Base-by-base conservation (phyloP, 441 rosid species). In the Geranium incanum region DNA sequence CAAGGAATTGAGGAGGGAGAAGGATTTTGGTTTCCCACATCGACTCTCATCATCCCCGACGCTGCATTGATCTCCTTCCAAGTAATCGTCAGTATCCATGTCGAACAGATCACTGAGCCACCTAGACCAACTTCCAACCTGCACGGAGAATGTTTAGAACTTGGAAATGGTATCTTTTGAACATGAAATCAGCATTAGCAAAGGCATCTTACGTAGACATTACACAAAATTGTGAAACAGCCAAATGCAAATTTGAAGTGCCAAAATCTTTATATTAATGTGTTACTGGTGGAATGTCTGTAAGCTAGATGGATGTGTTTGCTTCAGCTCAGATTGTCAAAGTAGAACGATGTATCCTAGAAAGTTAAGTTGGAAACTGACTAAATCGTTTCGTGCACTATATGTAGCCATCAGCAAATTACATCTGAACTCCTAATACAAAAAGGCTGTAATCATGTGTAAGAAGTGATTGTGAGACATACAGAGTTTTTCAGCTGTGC, bases 101-200 rank as follows among this genome's bases (percentile, higher is more conserved):
- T 95, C 97, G 68, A 95, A 95, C 16, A 91, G 78, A 80, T 95
- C 95, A 67, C 88, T 86, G 76, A 93, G 86, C 97, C 97, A 95
- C 81, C 97, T 86, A 0, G 98, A 91, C 97, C 97, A 95, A 89
- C 89, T 93, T 59, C 99, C 98, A 76, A 89, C 88, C 97, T 95
- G 89, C 37, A 63, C 21, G 15, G 66, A 63, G 13, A 37, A 15
- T 15, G 37, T 66, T 36, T 36, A 66, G 33, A 5, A 23, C 36
- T 64, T 21, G 39, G 39, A 28, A 9, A 9, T 5, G 6, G 64
- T 16, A 6, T 57, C 5, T 18, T 55, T 0, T 3, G 28, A 63
- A 48, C 55, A 48, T 48, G 55, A 48, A 28, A 28, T 28, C 33
- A 2, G 33, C 33, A 28, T 28, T 2, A 28, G 1, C 33, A 28